Base-by-base conservation (phyloP, 129 eudicot species). In the Flaveria bidentis region DNA sequence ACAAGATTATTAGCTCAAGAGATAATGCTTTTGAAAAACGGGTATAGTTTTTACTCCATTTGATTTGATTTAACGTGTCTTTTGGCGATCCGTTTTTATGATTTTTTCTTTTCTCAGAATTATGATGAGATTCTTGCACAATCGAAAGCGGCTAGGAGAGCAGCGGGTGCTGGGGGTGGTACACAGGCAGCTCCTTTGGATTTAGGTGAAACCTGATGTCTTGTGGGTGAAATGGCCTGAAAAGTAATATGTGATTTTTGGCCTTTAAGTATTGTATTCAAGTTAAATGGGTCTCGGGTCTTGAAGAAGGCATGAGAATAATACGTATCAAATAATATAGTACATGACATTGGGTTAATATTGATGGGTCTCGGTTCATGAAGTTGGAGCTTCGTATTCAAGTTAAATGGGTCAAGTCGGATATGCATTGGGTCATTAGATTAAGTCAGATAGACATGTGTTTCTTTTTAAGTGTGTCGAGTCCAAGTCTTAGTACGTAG, bases 161-260 rank as follows among this genome's bases (percentile, higher is more conserved):
- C 26, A 23, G 26, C 26, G 26, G 86, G 84, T 22, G 83, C 84
- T 16, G 87, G 83, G 36, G 85, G 73, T 53, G 87, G 90, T 55
- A 80, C 93, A 17, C 91, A 83, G 79, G 85, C 88, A 12, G 82
- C 93, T 22, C 85, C 96, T 0, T 88, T 23, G 92, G 90, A 28
- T 87, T 84, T 26, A 83, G 96, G 80, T 89, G 68, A 30, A 30
- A 17, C 26, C n/a, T 15, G 11, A 47, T 71, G 71, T 36, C 46
- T 71, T 30, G 36, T 30, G 36, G 74, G 74, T 49, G 33, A 41
- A 51, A 76, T 16, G 22, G 36, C 49, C 52, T 60, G 62, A 71
- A 78, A 78, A 78, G 82, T 47, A 58, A 57, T 68, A 49, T 67
- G 47, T 74, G 45, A 12, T 30, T 18, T 33, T 33, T 22, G 57